These are phyloP conservation scores for Pseudocercospora pini-densiflorae DNA, from an alignment of 2,329 filamentous ascomycete species.

Conservation along the genomic window DNA sequence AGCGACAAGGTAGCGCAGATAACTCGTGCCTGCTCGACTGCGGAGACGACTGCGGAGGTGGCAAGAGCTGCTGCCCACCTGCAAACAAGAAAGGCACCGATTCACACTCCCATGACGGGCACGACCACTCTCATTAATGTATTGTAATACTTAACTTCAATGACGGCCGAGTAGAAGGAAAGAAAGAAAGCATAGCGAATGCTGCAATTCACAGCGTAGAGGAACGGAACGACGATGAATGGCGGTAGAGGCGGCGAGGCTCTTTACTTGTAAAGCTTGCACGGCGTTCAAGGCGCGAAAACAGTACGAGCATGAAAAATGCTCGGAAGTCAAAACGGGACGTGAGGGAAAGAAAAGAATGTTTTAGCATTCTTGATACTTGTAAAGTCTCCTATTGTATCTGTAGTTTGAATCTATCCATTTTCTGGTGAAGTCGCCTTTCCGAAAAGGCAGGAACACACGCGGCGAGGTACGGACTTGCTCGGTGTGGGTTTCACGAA, in stretches of 20 bases:
- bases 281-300: not conserved
- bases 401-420: not conserved
- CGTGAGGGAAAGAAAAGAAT: not conserved
- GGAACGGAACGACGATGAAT: not conserved
- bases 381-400: conserved; percentile 5
- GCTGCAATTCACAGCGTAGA: not conserved
- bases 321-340: conserved; percentile 3
- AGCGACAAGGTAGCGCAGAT: conserved; percentile 36
- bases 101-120: conserved; percentile 19
- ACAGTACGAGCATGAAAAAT: not conserved
- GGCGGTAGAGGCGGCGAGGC: conserved; percentile 2
- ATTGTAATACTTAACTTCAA: not conserved
- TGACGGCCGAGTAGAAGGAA: not conserved
- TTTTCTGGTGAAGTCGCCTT: not conserved
- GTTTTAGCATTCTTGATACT: not conserved
- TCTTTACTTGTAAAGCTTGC: not conserved
- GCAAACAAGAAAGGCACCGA: conserved; percentile 22
- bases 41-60: conserved; percentile 48
- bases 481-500: not conserved
- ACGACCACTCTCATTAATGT: conserved; percentile 26
- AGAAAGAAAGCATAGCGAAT: not conserved
- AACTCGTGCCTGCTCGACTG: conserved; percentile 51
- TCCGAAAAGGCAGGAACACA: not conserved
- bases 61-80: conserved; percentile 48
- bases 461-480: not conserved